Conservation (phyloP, 768 basidiomycete species). For the Mycena latifolia region DNA sequence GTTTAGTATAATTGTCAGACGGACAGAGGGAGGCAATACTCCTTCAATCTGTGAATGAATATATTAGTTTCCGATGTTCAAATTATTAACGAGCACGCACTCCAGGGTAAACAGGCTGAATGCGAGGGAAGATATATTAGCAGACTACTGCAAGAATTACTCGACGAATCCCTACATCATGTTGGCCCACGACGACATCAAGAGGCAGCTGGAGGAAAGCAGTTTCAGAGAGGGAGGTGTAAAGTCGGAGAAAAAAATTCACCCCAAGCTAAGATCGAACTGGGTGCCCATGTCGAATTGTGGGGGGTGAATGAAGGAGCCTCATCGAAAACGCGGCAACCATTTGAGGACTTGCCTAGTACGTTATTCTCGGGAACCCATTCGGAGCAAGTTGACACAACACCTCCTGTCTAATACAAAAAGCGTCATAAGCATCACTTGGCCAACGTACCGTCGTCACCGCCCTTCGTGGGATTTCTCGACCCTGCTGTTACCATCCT, state of each 20-base stretch:
- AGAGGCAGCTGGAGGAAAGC: constrained; percentile 4
- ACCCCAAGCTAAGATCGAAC: not conserved
- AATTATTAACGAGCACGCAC: too few species aligned
- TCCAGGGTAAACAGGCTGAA: not conserved
- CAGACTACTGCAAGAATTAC: too few species aligned
- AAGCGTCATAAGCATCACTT: too few species aligned
- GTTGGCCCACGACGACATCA: constrained; percentile 11
- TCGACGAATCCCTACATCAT: constrained; percentile 1
- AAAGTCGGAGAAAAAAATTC: not conserved
- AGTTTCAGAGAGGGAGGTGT: not conserved
- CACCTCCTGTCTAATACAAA: too few species aligned
- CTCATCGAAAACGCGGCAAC: too few species aligned
- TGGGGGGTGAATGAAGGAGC: not conserved
- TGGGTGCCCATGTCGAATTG: not conserved
- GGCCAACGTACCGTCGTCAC: too few species aligned
- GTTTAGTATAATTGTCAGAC: not conserved
- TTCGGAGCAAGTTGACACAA: too few species aligned
- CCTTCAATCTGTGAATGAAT: not conserved
- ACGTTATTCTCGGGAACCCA: not conserved
- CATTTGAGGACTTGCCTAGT: not conserved
- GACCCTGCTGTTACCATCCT: too few species aligned
- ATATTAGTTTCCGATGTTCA: too few species aligned
- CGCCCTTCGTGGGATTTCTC: too few species aligned
- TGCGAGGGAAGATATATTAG: too few species aligned
- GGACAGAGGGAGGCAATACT: not conserved